A percentile compares a stretch with the other conserved stretches of the same genome.
Evolutionary conservation across 164 flowering plant genomes (phyloP).

Genomic region (Aristolochia contorta): DNA sequence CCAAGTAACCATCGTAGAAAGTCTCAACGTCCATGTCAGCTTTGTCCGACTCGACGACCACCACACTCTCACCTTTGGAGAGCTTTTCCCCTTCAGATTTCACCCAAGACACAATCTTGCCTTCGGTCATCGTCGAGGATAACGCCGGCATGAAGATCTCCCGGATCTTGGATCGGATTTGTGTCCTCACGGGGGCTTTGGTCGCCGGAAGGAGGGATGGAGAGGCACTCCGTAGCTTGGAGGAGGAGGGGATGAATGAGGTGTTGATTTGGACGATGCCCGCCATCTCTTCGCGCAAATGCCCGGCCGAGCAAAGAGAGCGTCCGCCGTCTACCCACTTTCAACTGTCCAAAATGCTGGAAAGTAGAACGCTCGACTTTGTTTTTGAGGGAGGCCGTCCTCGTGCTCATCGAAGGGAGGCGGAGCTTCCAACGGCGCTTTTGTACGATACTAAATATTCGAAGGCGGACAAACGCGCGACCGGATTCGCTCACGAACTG

Average conservation of each 20-base stretch:
- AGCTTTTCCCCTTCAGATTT: slow-evolving; percentile 93
- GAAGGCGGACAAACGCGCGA: too few species aligned
- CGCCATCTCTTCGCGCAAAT: slow-evolving; percentile 25
- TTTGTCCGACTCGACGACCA: slow-evolving; percentile 94
- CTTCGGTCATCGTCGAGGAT: slow-evolving; percentile 98
- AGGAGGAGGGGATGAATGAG: slow-evolving; percentile 45
- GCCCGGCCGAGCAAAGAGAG: background rate
- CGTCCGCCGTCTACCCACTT: background rate
- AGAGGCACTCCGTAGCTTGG: slow-evolving; percentile 17
- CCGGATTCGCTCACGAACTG: too few species aligned
- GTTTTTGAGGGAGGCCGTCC: slow-evolving; percentile 3
- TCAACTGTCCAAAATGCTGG: background rate
- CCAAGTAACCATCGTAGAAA: slow-evolving; percentile 88
- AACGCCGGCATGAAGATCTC: slow-evolving; percentile 99
- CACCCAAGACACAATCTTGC: slow-evolving; percentile 88
- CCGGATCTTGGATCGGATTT: slow-evolving; percentile 67
- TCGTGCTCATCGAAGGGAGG: slow-evolving; percentile 43
- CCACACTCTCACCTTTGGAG: slow-evolving; percentile 86
- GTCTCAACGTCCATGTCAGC: slow-evolving; percentile 99
- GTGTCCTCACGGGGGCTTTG: slow-evolving; percentile 4
- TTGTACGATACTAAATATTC: too few species aligned
- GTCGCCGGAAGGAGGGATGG: background rate
- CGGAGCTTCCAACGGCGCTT: slow-evolving; percentile 36
- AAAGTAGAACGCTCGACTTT: background rate
- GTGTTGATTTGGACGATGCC: slow-evolving; percentile 36